Conservation (phyloP, 345 rosid genomes). For the Draba incana region DNA sequence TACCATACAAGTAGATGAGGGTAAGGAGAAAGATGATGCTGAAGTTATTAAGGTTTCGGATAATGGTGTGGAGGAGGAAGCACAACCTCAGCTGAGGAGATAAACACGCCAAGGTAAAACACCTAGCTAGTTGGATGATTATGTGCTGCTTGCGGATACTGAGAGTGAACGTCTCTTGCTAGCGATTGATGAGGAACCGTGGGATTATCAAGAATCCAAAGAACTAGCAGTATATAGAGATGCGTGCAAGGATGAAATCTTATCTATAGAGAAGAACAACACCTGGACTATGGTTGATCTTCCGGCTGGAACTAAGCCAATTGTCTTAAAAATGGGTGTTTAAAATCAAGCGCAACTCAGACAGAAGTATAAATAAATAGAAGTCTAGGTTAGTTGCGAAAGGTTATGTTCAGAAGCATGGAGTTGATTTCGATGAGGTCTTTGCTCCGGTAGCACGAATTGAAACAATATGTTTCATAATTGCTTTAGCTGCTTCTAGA, state of each 20-base stretch:
- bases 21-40: no score
- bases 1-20: no score
- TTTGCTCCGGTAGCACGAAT: neutral
- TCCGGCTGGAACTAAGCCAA: fast-evolving
- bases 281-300: neutral
- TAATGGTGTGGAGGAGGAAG: no score
- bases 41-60: no score
- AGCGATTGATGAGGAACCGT: neutral
- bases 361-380: neutral
- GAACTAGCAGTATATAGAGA: fast-evolving
- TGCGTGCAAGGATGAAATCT: neutral
- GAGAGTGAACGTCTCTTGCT: fast-evolving
- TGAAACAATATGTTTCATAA: neutral
- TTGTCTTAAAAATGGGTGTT: neutral
- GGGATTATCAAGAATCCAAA: neutral
- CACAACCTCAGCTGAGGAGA: neutral
- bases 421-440: neutral
- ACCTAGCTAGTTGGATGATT: no score
- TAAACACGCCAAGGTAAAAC: neutral
- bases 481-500: neutral
- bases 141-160: fast-evolving
- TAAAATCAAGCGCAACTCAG: neutral
- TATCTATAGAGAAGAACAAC: neutral
- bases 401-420: neutral
- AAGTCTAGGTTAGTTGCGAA: neutral